Conservation (phyloP, 768 basidiomycete genomes). For the Pholiota microspora region DNA sequence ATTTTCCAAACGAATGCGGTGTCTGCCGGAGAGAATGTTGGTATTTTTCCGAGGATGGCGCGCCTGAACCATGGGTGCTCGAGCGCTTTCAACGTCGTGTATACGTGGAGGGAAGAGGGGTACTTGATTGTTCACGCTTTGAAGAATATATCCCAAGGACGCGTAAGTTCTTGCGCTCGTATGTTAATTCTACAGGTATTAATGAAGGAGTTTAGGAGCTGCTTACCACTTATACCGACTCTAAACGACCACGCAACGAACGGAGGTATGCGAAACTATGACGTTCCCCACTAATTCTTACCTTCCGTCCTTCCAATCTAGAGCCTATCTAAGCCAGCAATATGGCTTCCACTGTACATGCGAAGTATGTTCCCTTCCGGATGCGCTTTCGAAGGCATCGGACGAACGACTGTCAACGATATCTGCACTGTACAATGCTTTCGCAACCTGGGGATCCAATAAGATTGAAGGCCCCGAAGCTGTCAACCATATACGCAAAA, state of each 20-base stretch:
- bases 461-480: constrained; percentile 49
- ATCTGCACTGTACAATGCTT: constrained; percentile 38
- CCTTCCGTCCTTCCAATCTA: constrained; percentile 19
- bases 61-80: constrained; percentile 70
- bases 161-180: constrained; percentile 32
- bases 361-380: constrained; percentile 53
- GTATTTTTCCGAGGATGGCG: constrained; percentile 68
- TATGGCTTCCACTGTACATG: constrained; percentile 65
- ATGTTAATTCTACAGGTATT: constrained; percentile 2
- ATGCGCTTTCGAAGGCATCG: constrained; percentile 44
- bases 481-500: constrained; percentile 41
- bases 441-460: constrained; percentile 48
- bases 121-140: constrained; percentile 53
- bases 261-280: constrained; percentile 41
- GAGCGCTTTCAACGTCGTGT: constrained; percentile 64
- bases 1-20: constrained; percentile 71
- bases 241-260: constrained; percentile 49
- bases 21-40: constrained; percentile 45
- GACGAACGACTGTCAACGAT: constrained; percentile 50
- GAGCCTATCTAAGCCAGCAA: constrained; percentile 43
- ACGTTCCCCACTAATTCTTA: neutral
- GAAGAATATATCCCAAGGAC: constrained; percentile 48
- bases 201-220: constrained; percentile 48
- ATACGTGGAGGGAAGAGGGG: constrained; percentile 55
- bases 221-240: constrained; percentile 59